A percentile compares a stretch with the other conserved stretches of the same genome.
Conservation (phyloP, 2,329 filamentous ascomycete genomes). For the Sphaerostilbella broomeana region DNA sequence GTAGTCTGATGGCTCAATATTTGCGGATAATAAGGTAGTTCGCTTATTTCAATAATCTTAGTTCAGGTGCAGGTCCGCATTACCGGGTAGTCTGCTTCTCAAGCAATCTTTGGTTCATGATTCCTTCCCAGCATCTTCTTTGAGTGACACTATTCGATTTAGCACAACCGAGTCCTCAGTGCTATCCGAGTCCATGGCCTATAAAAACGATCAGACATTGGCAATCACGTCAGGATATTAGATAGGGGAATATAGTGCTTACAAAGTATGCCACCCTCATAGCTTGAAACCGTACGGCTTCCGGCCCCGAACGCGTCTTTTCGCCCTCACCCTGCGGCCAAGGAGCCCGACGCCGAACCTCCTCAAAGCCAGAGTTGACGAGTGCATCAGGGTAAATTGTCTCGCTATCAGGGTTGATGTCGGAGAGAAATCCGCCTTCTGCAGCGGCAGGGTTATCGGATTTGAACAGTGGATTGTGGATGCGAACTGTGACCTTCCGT, state of each 20-base stretch:
- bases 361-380: conserved; percentile 71
- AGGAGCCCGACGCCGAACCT: conserved; percentile 63
- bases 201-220: not conserved
- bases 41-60: too few species aligned
- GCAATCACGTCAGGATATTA: not conserved
- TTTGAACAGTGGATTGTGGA: conserved; percentile 76
- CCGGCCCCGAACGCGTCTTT: conserved; percentile 53
- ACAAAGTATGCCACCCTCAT: conserved; percentile 76
- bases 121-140: conserved; percentile 56
- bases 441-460: conserved; percentile 69
- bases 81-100: too few species aligned
- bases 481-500: conserved; percentile 61
- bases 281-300: conserved; percentile 78
- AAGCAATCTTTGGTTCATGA: not conserved
- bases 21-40: too few species aligned
- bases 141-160: conserved; percentile 81
- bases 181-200: conserved; percentile 66
- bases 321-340: conserved; percentile 69
- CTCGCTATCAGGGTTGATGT: conserved; percentile 76
- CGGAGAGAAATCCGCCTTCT: conserved; percentile 69
- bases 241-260: conserved; percentile 21
- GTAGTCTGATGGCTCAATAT: too few species aligned
- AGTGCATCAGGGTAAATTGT: conserved; percentile 64
- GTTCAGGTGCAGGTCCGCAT: too few species aligned
- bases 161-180: conserved; percentile 68